phyloP scores from a whole-genome alignment of 352 stramenopile genomes.

The Pythium aristosporum region DNA sequence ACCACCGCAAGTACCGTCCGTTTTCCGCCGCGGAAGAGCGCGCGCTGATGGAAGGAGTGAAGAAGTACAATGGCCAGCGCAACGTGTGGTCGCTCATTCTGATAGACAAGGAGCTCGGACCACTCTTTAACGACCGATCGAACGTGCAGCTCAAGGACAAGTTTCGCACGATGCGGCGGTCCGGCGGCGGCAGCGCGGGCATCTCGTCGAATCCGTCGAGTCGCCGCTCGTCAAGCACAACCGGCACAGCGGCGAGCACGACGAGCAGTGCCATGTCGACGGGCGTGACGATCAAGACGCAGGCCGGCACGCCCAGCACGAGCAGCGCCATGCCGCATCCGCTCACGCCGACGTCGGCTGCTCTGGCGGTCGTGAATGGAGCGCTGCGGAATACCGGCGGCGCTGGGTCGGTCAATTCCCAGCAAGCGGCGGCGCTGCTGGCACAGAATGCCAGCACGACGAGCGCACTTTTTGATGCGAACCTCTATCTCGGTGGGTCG shows the following conservation, averaged over 20 bases:
- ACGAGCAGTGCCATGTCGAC: constrained; percentile 6
- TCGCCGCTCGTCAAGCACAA: constrained; percentile 36
- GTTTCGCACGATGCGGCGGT: constrained; percentile 75
- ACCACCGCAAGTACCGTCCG: constrained; percentile 81
- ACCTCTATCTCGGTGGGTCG: constrained; percentile 62
- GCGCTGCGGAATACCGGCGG: constrained; percentile 8
- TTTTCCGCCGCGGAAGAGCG: constrained; percentile 75
- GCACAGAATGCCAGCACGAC: constrained; percentile 53
- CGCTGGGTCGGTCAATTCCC: constrained; percentile 26
- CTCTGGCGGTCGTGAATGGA: constrained; percentile 30
- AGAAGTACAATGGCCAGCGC: constrained; percentile 81
- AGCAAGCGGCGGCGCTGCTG: constrained; percentile 53
- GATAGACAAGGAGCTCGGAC: constrained; percentile 73
- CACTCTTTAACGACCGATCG: constrained; percentile 78
- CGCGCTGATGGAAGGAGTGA: constrained; percentile 85
- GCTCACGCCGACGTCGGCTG: constrained; percentile 36
- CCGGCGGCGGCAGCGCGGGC: constrained; percentile 39
- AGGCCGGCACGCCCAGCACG: not conserved
- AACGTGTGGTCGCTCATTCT: constrained; percentile 86
- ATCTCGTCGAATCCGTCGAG: constrained; percentile 44
- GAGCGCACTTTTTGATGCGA: constrained; percentile 60
- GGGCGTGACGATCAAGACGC: constrained; percentile 11
- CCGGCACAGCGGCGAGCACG: constrained; percentile 16
- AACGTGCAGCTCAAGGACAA: constrained; percentile 88
- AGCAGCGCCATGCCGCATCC: constrained; percentile 14